Conservation (phyloP, 2,329 filamentous ascomycete species). For the Botrytis cinerea region DNA sequence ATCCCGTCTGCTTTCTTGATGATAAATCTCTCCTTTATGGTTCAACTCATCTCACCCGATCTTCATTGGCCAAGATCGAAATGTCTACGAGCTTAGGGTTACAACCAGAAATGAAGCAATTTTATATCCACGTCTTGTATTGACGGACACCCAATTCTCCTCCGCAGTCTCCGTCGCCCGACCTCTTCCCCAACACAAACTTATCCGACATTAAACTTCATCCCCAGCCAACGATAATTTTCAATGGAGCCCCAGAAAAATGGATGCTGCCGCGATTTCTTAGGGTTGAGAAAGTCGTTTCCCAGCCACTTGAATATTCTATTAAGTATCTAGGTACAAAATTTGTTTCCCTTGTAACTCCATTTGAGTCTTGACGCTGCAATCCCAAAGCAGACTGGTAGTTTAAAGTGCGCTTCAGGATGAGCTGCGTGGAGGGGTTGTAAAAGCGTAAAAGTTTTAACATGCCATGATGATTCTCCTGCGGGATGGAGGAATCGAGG, state of each 20-base stretch:
- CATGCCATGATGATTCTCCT: neutral
- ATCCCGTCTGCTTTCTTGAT: neutral
- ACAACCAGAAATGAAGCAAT: slow-evolving; percentile 13
- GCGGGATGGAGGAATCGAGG: neutral
- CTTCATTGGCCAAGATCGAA: neutral
- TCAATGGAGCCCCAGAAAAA: slow-evolving; percentile 19
- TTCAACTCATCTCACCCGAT: neutral
- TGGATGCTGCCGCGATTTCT: neutral
- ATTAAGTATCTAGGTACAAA: neutral
- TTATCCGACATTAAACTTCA: slow-evolving; percentile 3
- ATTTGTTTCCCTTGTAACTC: neutral
- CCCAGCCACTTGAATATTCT: slow-evolving; percentile 12
- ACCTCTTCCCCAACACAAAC: neutral
- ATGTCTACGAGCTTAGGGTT: neutral
- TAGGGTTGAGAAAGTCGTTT: neutral
- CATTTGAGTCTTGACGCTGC: neutral
- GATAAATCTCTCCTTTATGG: neutral
- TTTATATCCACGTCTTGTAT: slow-evolving; percentile 20
- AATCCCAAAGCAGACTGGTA: neutral
- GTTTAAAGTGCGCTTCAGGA: neutral
- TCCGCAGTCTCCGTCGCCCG: neutral
- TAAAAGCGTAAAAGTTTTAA: neutral
- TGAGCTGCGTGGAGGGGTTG: neutral
- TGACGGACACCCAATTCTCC: neutral
- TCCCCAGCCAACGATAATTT: slow-evolving; percentile 8